Percentiles rank a stretch among this genome's conserved stretches.
These are phyloP conservation scores for Penicillium sp. DNA, from an alignment of 2,329 filamentous ascomycete species.

Conservation along the genomic window DNA sequence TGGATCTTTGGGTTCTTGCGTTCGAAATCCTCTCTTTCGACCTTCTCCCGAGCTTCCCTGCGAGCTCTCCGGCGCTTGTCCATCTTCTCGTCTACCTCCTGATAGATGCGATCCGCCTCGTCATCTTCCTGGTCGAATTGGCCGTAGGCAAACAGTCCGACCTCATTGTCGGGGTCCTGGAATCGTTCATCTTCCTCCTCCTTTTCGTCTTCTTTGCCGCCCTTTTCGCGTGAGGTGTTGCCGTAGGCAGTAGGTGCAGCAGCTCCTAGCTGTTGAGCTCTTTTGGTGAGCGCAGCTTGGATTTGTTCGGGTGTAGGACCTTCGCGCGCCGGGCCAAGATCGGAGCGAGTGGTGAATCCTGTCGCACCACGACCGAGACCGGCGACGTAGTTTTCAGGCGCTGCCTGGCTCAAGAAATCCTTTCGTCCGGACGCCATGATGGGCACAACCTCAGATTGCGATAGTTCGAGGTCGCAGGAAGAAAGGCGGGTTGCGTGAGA, in stretches of 20 bases:
- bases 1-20: conserved; percentile 97
- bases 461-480: conserved; percentile 6
- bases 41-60: conserved; percentile 91
- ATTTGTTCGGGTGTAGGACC: conserved; percentile 97
- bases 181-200: conserved; percentile 79
- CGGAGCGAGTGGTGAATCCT: conserved; percentile 95
- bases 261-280: conserved; percentile 77
- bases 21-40: conserved; percentile 94
- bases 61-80: conserved; percentile 80
- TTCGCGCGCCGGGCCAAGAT: conserved; percentile 91
- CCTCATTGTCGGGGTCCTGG: conserved; percentile 96
- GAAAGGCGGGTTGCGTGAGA: conserved; percentile 14
- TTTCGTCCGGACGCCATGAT: conserved; percentile 64
- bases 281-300: conserved; percentile 93
- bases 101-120: conserved; percentile 94
- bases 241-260: conserved; percentile 75
- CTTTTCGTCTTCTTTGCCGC: conserved; percentile 61
- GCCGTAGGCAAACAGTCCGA: conserved; percentile 90
- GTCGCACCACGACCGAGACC: conserved; percentile 97
- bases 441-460: conserved; percentile 13
- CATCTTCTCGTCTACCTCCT: conserved; percentile 96
- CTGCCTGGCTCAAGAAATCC: conserved; percentile 87
- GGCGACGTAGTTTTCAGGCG: conserved; percentile 87
- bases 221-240: conserved; percentile 66
- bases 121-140: conserved; percentile 98